These are phyloP conservation scores for Apostasia shenzhenica DNA, from an alignment of 106 monocot genomes.

Conservation along the genomic window DNA sequence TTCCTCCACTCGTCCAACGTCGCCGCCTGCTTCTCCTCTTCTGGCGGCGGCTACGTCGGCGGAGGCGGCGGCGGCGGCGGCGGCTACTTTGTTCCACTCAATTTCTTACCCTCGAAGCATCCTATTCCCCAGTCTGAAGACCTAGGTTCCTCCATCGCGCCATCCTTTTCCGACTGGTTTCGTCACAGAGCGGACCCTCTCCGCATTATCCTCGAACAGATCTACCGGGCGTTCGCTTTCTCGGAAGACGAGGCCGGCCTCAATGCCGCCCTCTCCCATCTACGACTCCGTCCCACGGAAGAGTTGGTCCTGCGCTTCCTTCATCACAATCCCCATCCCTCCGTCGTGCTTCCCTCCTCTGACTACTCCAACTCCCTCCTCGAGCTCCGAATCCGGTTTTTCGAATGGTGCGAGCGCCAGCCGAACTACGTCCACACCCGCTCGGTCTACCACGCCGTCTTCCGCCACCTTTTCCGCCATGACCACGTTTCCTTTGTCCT, in stretches of 20 bases:
- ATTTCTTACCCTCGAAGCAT: slow-evolving; percentile 3
- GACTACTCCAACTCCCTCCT: slow-evolving; percentile 21
- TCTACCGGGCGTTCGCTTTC: slow-evolving; percentile 38
- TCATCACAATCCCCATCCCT: slow-evolving; percentile 30
- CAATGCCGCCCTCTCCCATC: slow-evolving; percentile 29
- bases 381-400: slow-evolving; percentile 67
- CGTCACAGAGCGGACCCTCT: slow-evolving; percentile 12
- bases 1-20: slow-evolving; percentile 3
- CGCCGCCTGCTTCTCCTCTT: slow-evolving; percentile 3
- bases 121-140: not conserved
- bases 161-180: slow-evolving; percentile 31
- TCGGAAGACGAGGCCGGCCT: slow-evolving; percentile 25
- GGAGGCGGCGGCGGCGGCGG: not conserved
- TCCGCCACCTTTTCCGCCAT: slow-evolving; percentile 41
- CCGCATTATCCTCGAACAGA: slow-evolving; percentile 22
- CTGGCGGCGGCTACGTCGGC: not conserved
- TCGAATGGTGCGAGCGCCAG: slow-evolving; percentile 80
- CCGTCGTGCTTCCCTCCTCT: slow-evolving; percentile 2
- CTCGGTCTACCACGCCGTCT: slow-evolving; percentile 56
- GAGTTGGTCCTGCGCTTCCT: slow-evolving; percentile 33
- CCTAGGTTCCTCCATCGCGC: not conserved
- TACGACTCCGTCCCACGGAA: slow-evolving; percentile 32
- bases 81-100: not conserved
- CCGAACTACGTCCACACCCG: slow-evolving; percentile 55
- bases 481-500: slow-evolving; percentile 31